Evolutionary conservation across 306 rosid genomes (phyloP).

Genomic region (Cucumis melo): DNA sequence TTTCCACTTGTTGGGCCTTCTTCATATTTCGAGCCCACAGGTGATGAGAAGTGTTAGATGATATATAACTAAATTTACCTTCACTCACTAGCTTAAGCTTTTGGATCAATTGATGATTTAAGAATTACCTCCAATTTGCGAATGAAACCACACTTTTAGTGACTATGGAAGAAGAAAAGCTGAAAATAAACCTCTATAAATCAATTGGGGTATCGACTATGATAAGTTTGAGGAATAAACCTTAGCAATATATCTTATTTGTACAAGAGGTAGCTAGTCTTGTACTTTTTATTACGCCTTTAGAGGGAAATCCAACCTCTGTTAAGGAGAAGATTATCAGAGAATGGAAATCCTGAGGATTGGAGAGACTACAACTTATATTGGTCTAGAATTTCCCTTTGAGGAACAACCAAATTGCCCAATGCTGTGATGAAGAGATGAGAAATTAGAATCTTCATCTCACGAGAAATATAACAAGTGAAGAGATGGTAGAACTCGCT

Average conservation of each 20-base stretch:
- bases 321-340: not conserved
- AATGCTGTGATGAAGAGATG: not conserved
- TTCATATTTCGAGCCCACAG: too few relatives aligned
- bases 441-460: not conserved
- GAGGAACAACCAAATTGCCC: not conserved
- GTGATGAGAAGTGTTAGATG: too few relatives aligned
- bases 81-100: too few relatives aligned
- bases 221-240: not conserved
- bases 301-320: not conserved
- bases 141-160: not conserved
- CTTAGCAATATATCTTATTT: not conserved
- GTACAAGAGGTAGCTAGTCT: not conserved
- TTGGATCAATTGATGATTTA: too few relatives aligned
- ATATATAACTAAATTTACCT: too few relatives aligned
- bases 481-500: not conserved
- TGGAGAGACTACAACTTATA: not conserved
- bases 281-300: not conserved
- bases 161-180: not conserved
- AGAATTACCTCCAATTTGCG: not conserved
- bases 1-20: too few relatives aligned
- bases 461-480: not conserved
- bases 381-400: not conserved
- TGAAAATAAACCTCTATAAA: not conserved
- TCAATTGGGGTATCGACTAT: not conserved
- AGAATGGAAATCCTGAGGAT: not conserved